A percentile compares a stretch with the other conserved stretches of the same genome.
Conservation (phyloP, 371 early-diverging fungal species). For the Mucor velutinosus region DNA sequence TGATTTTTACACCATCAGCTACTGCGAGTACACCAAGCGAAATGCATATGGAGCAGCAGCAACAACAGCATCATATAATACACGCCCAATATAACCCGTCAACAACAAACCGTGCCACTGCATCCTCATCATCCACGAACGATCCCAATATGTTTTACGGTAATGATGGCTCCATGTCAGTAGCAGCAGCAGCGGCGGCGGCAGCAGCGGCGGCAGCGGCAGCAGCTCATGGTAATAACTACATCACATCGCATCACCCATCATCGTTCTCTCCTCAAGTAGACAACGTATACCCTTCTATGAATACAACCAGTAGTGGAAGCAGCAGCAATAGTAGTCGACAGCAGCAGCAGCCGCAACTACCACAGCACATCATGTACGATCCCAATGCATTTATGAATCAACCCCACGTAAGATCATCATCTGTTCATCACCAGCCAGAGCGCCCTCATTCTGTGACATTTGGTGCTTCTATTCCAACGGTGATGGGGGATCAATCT, state of each 20-base stretch:
- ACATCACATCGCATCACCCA: not conserved
- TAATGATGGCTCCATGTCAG: not conserved
- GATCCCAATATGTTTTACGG: slow-evolving; percentile 15
- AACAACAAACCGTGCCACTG: not conserved
- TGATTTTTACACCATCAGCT: not conserved
- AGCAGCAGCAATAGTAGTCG: slow-evolving; percentile 23
- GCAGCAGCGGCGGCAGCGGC: slow-evolving; percentile 3
- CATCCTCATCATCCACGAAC: not conserved
- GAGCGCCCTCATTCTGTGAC: slow-evolving; percentile 25
- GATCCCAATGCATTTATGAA: slow-evolving; percentile 3
- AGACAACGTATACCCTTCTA: slow-evolving; percentile 13
- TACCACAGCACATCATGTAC: slow-evolving; percentile 1
- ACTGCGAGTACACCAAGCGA: not conserved
- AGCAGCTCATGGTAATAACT: not conserved
- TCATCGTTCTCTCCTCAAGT: not conserved
- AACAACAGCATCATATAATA: slow-evolving; percentile 6
- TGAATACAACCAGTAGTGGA: slow-evolving; percentile 2
- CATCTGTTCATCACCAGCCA: not conserved
- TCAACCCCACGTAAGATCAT: not conserved
- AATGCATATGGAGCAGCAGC: slow-evolving; percentile 20
- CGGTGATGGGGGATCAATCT: not conserved
- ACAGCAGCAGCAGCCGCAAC: slow-evolving; percentile 8
- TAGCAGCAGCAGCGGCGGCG: slow-evolving; percentile 1
- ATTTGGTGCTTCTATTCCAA: slow-evolving; percentile 14
- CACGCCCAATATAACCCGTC: not conserved